A percentile compares a stretch with the other conserved stretches of the same genome.
These are phyloP conservation scores for Mucor piriformis DNA, from an alignment of 371 early-diverging fungal genomes.

Conservation along the genomic window DNA sequence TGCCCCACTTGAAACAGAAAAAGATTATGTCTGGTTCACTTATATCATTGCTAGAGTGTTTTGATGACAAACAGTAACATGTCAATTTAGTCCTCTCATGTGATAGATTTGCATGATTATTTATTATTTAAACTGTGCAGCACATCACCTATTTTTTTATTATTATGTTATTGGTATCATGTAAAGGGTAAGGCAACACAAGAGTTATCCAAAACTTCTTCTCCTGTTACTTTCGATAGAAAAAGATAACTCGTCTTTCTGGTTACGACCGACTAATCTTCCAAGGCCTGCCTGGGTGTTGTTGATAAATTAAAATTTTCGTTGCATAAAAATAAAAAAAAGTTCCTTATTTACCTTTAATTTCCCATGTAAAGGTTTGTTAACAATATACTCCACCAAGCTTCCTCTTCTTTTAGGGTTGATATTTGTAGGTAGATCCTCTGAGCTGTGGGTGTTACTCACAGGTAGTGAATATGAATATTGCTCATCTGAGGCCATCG, in stretches of 20 bases:
- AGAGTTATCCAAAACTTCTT: conserved; percentile 12
- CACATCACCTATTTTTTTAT: neutral
- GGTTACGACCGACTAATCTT: conserved; percentile 2
- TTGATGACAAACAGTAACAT: neutral
- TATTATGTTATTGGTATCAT: neutral
- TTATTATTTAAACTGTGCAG: neutral
- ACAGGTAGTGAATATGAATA: neutral
- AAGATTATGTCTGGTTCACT: too few species aligned
- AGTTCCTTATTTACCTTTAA: conserved; percentile 5
- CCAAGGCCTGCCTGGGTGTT: conserved; percentile 14
- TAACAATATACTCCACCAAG: conserved; percentile 13
- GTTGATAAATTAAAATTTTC: neutral
- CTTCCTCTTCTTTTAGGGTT: conserved; percentile 19
- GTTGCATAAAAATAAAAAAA: neutral
- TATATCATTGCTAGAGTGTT: too few species aligned
- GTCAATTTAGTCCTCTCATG: neutral
- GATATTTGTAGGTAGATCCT: neutral
- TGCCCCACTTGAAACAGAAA: too few species aligned
- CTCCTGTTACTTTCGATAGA: neutral
- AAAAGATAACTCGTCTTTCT: neutral
- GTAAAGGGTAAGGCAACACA: neutral
- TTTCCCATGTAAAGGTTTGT: conserved; percentile 13
- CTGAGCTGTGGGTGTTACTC: neutral
- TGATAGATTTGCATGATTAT: neutral
- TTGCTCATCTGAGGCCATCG: neutral